Percentiles rank a stretch among this genome's conserved stretches.
These are phyloP conservation scores for Diversispora epigaea DNA, from an alignment of 192 early-diverging fungal species.

Conservation along the genomic window DNA sequence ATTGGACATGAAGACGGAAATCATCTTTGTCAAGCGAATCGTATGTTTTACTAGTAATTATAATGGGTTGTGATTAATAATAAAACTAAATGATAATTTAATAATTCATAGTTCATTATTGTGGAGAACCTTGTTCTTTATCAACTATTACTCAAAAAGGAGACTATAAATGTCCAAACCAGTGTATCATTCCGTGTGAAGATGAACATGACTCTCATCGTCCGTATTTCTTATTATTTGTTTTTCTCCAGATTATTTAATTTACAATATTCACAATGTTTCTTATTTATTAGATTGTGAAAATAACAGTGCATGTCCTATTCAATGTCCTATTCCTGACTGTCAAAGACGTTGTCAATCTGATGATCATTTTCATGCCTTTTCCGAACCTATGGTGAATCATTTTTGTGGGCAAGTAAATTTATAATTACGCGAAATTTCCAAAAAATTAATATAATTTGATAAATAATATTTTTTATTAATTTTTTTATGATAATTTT, in stretches of 20 bases:
- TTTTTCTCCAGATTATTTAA: not conserved
- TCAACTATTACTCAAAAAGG: slow-evolving; percentile 13
- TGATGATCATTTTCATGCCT: slow-evolving; percentile 26
- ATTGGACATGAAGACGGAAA: slow-evolving; percentile 17
- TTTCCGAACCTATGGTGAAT: not conserved
- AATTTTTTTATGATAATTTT: not conserved
- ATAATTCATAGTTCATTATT: slow-evolving; percentile 16
- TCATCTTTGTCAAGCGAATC: slow-evolving; percentile 27
- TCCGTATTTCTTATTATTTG: not conserved
- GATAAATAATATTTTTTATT: not conserved
- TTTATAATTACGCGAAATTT: not conserved
- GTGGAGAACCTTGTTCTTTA: slow-evolving; percentile 32
- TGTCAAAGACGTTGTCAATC: slow-evolving; percentile 10
- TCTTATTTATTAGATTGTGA: not conserved
- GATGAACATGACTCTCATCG: not conserved
- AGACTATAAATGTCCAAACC: slow-evolving; percentile 18
- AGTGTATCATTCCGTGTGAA: slow-evolving; percentile 16
- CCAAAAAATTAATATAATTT: not conserved
- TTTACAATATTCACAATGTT: not conserved
- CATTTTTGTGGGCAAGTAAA: slow-evolving; percentile 29
- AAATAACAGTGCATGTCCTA: slow-evolving; percentile 21
- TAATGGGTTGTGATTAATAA: no score
- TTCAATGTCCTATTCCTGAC: slow-evolving; percentile 20
- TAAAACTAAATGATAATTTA: not conserved
- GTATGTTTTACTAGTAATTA: no score